Conservation (phyloP, 1,139 yeast genomes). For the Debaryomycetaceae sp. region DNA sequence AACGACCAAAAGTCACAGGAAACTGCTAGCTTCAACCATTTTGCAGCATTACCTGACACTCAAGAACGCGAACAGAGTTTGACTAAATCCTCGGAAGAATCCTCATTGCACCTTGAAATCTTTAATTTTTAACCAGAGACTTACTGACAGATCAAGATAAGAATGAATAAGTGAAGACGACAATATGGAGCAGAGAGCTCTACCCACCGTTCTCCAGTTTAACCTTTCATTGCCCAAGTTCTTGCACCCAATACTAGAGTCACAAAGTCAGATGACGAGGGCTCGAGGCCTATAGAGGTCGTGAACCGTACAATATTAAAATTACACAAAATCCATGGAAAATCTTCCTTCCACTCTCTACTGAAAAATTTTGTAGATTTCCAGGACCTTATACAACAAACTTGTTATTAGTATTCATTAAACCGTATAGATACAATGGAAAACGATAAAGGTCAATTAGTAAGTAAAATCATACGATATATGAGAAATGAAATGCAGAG, state of each 20-base stretch:
- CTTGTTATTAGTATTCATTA: not conserved
- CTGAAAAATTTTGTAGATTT: constrained; percentile 3
- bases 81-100: too few species aligned
- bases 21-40: too few species aligned
- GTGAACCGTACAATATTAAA: not conserved
- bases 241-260: not conserved
- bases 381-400: not conserved
- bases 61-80: too few species aligned
- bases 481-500: not conserved
- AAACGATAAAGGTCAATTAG: constrained; percentile 99
- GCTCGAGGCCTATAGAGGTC: not conserved
- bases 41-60: too few species aligned
- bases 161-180: too few species aligned
- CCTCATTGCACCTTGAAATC: too few species aligned
- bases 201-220: too few species aligned
- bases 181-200: too few species aligned
- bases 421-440: constrained; percentile 71
- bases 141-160: too few species aligned
- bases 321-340: constrained; percentile 1
- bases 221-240: too few species aligned
- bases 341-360: not conserved
- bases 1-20: too few species aligned
- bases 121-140: too few species aligned
- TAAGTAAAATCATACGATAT: constrained; percentile 46
- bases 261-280: not conserved